Percentiles rank a stretch among this genome's conserved stretches.
Conservation (phyloP, 306 rosid genomes). For the Ochetophila trinervis region DNA sequence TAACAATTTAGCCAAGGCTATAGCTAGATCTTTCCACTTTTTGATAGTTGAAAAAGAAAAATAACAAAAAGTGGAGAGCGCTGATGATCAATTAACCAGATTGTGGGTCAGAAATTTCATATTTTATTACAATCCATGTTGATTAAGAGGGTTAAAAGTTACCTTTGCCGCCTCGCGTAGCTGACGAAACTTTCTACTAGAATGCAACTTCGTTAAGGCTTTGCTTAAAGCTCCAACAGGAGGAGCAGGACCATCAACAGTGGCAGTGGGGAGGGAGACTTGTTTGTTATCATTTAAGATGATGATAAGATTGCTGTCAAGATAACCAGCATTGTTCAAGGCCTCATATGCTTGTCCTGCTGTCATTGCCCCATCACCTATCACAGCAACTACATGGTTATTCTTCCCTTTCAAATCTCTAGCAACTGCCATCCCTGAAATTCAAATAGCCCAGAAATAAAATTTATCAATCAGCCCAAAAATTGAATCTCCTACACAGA, state of each 20-base stretch:
- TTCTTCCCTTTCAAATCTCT: conserved; percentile 54
- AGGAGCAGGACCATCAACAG: conserved; percentile 49
- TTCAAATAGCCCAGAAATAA: background rate
- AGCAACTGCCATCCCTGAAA: conserved; percentile 63
- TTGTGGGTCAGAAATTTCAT: too few species aligned
- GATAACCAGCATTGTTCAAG: conserved; percentile 70
- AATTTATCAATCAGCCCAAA: background rate
- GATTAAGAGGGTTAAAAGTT: background rate
- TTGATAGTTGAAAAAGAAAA: too few species aligned
- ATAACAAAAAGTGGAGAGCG: too few species aligned
- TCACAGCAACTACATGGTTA: conserved; percentile 58
- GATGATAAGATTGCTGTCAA: conserved; percentile 52
- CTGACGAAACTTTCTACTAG: conserved; percentile 39
- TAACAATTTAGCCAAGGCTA: background rate
- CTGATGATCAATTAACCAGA: too few species aligned
- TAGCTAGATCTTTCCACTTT: too few species aligned
- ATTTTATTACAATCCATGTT: background rate
- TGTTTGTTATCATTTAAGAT: conserved; percentile 63
- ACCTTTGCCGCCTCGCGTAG: conserved; percentile 60
- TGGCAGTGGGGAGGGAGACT: conserved; percentile 69
- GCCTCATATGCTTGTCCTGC: conserved; percentile 74
- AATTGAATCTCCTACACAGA: background rate
- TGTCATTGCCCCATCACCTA: conserved; percentile 73
- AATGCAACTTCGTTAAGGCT: conserved; percentile 41
- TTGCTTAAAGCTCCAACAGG: conserved; percentile 69